A percentile compares a stretch with the other conserved stretches of the same genome.
Conservation (phyloP, 1,284 basidiomycete genomes). For the Mycosarcoma mackinlayi region DNA sequence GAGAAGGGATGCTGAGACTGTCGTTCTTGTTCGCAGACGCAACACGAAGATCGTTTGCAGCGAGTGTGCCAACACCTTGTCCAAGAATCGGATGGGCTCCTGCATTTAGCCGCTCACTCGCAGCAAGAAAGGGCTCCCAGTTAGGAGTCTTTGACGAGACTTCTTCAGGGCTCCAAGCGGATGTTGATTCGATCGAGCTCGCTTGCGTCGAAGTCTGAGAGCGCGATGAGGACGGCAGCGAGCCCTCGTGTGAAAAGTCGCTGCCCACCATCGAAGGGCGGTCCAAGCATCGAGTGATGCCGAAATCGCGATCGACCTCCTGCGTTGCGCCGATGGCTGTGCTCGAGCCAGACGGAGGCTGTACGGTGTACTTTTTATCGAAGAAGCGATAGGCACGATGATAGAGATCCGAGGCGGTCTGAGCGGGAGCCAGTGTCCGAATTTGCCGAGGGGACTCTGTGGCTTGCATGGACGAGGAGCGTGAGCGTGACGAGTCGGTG, state of each 20-base stretch:
- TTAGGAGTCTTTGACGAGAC: neutral
- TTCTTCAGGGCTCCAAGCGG: slow-evolving; percentile 21
- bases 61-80: neutral
- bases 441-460: neutral
- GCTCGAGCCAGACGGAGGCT: neutral
- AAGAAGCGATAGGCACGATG: slow-evolving; percentile 48
- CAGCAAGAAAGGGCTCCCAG: slow-evolving; percentile 2
- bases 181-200: slow-evolving; percentile 22
- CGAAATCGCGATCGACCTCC: neutral
- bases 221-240: slow-evolving; percentile 24
- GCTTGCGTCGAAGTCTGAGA: slow-evolving; percentile 34
- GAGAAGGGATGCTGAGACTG: slow-evolving; percentile 27
- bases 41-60: neutral
- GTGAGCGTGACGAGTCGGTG: slow-evolving; percentile 15
- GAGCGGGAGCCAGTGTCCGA: slow-evolving; percentile 1
- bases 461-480: slow-evolving; percentile 22
- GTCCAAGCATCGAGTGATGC: slow-evolving; percentile 3
- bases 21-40: slow-evolving; percentile 6
- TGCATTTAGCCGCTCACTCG: neutral
- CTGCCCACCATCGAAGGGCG: slow-evolving; percentile 19
- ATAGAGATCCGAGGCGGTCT: slow-evolving; percentile 37
- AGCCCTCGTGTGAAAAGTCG: slow-evolving; percentile 34
- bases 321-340: neutral
- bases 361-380: slow-evolving; percentile 39
- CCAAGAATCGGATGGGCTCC: neutral